These are phyloP conservation scores for Spathaspora sp. DNA, from an alignment of 805 yeast species.

Conservation along the genomic window DNA sequence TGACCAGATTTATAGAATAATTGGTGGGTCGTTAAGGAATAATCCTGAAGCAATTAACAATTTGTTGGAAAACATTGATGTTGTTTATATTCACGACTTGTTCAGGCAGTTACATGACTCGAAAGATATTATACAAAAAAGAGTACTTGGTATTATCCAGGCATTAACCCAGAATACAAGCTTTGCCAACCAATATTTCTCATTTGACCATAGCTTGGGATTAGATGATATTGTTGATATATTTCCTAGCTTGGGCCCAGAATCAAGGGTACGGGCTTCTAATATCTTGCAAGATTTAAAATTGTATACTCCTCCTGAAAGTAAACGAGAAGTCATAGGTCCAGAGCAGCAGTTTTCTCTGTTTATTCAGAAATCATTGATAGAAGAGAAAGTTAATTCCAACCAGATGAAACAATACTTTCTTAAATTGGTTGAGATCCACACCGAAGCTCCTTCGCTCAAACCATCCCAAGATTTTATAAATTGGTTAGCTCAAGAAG, in stretches of 20 bases:
- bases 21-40: constrained; percentile 70
- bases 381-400: constrained; percentile 11
- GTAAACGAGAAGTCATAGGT: constrained; percentile 12
- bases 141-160: constrained; percentile 51
- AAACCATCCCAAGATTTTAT: constrained; percentile 44
- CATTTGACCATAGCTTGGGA: constrained; percentile 14
- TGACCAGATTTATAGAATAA: constrained; percentile 56
- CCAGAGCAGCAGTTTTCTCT: constrained; percentile 31
- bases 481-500: constrained; percentile 58
- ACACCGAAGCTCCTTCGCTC: constrained; percentile 22
- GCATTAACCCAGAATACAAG: constrained; percentile 35
- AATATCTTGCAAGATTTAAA: constrained; percentile 46
- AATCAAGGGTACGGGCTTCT: constrained; percentile 36
- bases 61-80: constrained; percentile 21
- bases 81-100: constrained; percentile 15
- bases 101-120: constrained; percentile 16
- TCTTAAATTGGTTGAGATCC: constrained; percentile 27
- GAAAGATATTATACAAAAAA: constrained; percentile 38
- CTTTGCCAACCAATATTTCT: constrained; percentile 29
- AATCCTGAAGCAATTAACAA: constrained; percentile 57
- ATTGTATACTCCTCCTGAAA: constrained; percentile 15
- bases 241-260: constrained; percentile 23
- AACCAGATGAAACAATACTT: constrained; percentile 43
- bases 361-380: constrained; percentile 32
- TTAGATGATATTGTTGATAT: constrained; percentile 20